These are phyloP conservation scores for Verticillium klebahnii DNA, from an alignment of 2,329 filamentous ascomycete genomes.

Conservation along the genomic window DNA sequence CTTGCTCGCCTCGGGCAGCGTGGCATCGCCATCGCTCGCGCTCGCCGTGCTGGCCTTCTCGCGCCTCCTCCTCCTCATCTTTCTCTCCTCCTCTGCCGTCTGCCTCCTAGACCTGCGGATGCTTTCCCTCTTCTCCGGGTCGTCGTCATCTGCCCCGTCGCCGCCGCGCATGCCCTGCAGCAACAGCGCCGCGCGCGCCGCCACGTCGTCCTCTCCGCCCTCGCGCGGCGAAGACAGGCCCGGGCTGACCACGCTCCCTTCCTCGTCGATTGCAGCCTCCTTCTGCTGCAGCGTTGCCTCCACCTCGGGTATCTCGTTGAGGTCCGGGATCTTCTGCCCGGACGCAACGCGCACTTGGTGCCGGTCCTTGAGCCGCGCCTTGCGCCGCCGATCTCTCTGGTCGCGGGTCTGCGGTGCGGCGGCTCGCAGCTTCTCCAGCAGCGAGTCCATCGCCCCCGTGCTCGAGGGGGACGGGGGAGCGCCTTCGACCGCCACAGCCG, in stretches of 20 bases:
- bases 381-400: slow-evolving; percentile 80
- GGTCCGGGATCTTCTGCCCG: slow-evolving; percentile 81
- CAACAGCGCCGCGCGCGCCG: slow-evolving; percentile 76
- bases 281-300: slow-evolving; percentile 34
- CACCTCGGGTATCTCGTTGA: slow-evolving; percentile 55
- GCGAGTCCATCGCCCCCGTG: slow-evolving; percentile 90
- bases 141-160: slow-evolving; percentile 50
- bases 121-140: slow-evolving; percentile 49
- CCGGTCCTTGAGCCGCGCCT: slow-evolving; percentile 82
- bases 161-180: slow-evolving; percentile 77
- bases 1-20: slow-evolving; percentile 10
- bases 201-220: slow-evolving; percentile 66
- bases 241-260: slow-evolving; percentile 49
- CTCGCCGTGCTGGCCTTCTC: slow-evolving; percentile 47
- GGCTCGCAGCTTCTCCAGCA: slow-evolving; percentile 90
- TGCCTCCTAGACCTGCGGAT: slow-evolving; percentile 60
- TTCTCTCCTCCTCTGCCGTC: slow-evolving; percentile 74
- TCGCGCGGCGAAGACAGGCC: slow-evolving; percentile 37
- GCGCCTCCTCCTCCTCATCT: slow-evolving; percentile 60
- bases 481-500: slow-evolving; percentile 31
- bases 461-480: slow-evolving; percentile 62
- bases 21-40: slow-evolving; percentile 15
- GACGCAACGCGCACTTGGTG: slow-evolving; percentile 88
- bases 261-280: slow-evolving; percentile 38
- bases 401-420: slow-evolving; percentile 87